A percentile compares a stretch with the other conserved stretches of the same genome.
Evolutionary conservation across 1,284 basidiomycete genomes (phyloP).

Genomic region (Takashimella koratensis): DNA sequence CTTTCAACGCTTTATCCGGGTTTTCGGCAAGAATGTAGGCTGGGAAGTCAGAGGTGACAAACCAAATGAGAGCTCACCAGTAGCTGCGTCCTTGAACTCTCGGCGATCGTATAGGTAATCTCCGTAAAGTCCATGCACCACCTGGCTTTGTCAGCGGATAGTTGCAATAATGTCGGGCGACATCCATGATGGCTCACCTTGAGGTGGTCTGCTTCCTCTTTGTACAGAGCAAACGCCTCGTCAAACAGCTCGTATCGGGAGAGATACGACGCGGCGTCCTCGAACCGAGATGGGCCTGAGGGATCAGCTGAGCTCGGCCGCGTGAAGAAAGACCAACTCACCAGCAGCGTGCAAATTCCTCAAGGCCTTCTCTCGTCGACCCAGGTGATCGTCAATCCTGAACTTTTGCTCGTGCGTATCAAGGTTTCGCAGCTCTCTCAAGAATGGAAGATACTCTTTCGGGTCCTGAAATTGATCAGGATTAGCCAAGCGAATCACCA

Average conservation of each 20-base stretch:
- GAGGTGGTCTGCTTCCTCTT: constrained; percentile 58
- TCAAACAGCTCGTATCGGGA: constrained; percentile 75
- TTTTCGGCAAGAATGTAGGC: constrained; percentile 69
- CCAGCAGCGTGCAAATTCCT: constrained; percentile 71
- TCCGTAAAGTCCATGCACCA: constrained; percentile 74
- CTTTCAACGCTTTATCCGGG: constrained; percentile 69
- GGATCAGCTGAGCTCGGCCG: background rate
- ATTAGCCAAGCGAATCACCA: too few relatives aligned
- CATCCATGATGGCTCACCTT: constrained; percentile 58
- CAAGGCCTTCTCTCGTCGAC: constrained; percentile 71
- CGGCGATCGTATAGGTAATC: constrained; percentile 82
- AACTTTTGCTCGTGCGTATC: constrained; percentile 81
- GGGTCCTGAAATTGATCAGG: constrained; percentile 65
- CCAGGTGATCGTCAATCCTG: constrained; percentile 89
- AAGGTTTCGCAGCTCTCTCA: constrained; percentile 78
- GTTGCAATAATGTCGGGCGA: too few relatives aligned
- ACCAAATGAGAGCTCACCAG: constrained; percentile 55
- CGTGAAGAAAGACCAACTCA: constrained; percentile 28
- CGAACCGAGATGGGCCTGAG: constrained; percentile 53
- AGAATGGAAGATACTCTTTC: constrained; percentile 94
- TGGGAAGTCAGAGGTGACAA: constrained; percentile 35
- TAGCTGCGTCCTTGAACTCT: constrained; percentile 77
- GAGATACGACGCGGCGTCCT: constrained; percentile 74
- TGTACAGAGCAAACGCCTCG: constrained; percentile 69
- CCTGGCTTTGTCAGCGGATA: constrained; percentile 35